These are phyloP conservation scores for Rickenella mellea DNA, from an alignment of 768 basidiomycete genomes.

Conservation along the genomic window DNA sequence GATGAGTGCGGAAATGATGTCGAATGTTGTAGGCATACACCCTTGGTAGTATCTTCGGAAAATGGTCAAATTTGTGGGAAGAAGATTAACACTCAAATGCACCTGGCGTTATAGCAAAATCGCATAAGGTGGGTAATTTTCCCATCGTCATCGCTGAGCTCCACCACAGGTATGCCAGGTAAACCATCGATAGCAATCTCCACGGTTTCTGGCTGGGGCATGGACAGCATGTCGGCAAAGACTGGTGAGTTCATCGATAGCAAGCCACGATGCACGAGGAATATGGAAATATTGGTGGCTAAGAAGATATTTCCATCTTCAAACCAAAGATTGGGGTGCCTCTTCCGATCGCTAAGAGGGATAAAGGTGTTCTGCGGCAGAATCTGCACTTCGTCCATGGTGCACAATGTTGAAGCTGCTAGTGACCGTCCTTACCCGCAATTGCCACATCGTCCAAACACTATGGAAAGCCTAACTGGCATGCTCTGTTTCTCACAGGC, in stretches of 20 bases:
- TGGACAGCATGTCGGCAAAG: neutral
- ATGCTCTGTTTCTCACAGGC: no score
- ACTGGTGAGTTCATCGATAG: conserved; percentile 7
- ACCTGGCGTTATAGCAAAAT: conserved; percentile 9
- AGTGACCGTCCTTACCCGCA: no score
- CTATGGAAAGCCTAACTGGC: no score
- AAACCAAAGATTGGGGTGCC: conserved; percentile 9
- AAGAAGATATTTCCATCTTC: conserved; percentile 10
- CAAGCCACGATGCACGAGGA: conserved; percentile 8
- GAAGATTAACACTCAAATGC: conserved; percentile 1
- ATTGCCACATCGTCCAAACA: no score
- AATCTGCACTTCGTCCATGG: no score
- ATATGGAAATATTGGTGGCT: conserved; percentile 2
- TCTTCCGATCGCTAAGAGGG: conserved; percentile 16
- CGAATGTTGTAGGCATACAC: conserved; percentile 20
- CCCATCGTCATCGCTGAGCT: conserved; percentile 6
- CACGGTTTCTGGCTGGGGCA: no score
- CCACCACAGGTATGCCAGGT: conserved; percentile 1
- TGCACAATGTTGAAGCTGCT: no score
- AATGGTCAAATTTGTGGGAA: conserved; percentile 2
- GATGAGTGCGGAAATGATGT: conserved; percentile 33
- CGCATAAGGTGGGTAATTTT: conserved; percentile 9
- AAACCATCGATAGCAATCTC: neutral
- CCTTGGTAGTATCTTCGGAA: conserved; percentile 11
- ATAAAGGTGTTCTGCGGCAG: no score